phyloP scores from a whole-genome alignment of 2,329 filamentous ascomycete species.

The Botryotinia narcissicola region DNA sequence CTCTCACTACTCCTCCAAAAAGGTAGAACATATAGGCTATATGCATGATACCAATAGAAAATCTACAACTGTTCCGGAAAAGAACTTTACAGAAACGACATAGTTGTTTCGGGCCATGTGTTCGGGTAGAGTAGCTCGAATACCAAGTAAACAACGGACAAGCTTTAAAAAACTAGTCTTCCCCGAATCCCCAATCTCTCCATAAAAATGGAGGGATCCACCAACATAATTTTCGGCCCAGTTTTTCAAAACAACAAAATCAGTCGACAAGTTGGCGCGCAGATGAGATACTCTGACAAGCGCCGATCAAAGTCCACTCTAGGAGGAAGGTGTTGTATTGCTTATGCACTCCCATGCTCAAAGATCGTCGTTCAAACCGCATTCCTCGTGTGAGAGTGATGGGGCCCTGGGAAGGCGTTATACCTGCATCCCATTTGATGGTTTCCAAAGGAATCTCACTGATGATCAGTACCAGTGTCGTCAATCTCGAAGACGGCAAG shows the following conservation, averaged over 20 bases:
- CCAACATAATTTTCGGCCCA: conserved; percentile 9
- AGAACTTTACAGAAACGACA: neutral
- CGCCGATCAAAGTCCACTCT: conserved; percentile 6
- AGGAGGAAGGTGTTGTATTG: neutral
- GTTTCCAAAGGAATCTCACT: neutral
- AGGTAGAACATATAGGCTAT: neutral
- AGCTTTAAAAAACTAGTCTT: neutral
- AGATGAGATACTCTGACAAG: conserved; percentile 6
- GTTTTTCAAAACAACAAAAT: conserved; percentile 7
- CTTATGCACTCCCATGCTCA: neutral
- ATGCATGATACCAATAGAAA: neutral
- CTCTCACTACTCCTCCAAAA: neutral
- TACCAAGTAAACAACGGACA: neutral
- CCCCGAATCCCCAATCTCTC: conserved; percentile 14
- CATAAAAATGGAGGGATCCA: conserved; percentile 2
- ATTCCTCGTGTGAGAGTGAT: neutral
- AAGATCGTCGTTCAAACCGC: neutral
- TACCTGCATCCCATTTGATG: neutral
- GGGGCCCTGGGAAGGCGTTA: neutral
- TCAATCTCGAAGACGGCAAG: neutral
- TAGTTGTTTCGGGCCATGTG: neutral
- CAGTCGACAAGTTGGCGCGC: neutral
- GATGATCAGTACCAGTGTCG: neutral
- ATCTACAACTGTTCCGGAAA: neutral
- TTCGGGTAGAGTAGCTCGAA: conserved; percentile 4